Conservation (phyloP, 352 stramenopile species). For the Phytophthora europaea region DNA sequence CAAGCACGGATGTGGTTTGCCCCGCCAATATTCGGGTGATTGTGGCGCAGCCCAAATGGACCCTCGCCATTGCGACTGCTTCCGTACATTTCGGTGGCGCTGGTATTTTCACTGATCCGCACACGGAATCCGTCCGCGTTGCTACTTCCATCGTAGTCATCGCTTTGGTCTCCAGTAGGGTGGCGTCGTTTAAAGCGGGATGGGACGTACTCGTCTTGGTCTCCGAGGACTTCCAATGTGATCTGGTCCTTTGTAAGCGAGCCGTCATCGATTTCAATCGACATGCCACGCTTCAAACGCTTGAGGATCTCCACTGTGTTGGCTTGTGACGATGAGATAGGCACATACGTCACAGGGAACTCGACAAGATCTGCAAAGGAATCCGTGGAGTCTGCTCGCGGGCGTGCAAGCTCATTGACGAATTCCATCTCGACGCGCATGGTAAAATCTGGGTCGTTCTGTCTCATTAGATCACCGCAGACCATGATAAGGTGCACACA, state of each 20-base stretch:
- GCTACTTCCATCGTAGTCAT: conserved; percentile 14
- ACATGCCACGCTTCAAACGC: conserved; percentile 58
- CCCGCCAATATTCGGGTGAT: conserved; percentile 52
- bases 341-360: conserved; percentile 78
- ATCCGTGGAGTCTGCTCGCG: conserved; percentile 52
- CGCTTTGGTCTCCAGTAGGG: neutral
- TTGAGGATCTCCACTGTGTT: conserved; percentile 70
- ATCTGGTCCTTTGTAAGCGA: conserved; percentile 86
- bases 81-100: conserved; percentile 26
- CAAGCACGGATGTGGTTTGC: conserved; percentile 73
- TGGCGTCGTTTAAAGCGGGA: conserved; percentile 46
- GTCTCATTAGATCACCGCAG: conserved; percentile 59
- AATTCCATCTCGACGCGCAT: conserved; percentile 44
- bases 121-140: conserved; percentile 47
- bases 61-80: conserved; percentile 17
- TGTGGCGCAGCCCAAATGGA: conserved; percentile 65
- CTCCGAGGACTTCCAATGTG: conserved; percentile 77
- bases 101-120: conserved; percentile 55
- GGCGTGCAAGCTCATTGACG: conserved; percentile 33
- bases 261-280: conserved; percentile 80
- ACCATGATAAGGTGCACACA: conserved; percentile 67
- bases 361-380: conserved; percentile 60
- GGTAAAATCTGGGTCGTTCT: conserved; percentile 60
- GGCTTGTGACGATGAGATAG: conserved; percentile 58
- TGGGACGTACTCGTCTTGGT: conserved; percentile 65